phyloP scores from a whole-genome alignment of 345 rosid species.

The Rubroshorea leprosula region DNA sequence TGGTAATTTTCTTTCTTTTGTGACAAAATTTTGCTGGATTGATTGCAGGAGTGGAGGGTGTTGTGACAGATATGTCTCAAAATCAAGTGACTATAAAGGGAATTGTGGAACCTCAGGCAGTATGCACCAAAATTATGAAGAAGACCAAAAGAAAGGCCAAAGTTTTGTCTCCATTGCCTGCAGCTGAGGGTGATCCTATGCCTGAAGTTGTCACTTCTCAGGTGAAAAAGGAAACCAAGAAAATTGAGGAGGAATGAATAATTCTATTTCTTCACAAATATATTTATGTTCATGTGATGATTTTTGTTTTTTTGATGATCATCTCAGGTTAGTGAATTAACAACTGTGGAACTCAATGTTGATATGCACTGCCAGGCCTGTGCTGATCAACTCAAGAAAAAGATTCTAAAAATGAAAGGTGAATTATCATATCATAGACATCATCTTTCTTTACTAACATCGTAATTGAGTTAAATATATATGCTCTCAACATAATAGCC shows the following conservation, averaged over 20 bases:
- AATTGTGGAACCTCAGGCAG: conserved; percentile 68
- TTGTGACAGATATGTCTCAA: conserved; percentile 54
- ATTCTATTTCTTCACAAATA: no score
- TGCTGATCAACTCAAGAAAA: conserved; percentile 80
- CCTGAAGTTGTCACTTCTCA: conserved; percentile 63
- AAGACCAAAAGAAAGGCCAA: conserved; percentile 72
- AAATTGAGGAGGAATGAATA: not conserved
- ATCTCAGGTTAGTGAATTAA: conserved; percentile 48
- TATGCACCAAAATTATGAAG: conserved; percentile 67
- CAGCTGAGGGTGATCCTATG: conserved; percentile 63
- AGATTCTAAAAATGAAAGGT: conserved; percentile 96
- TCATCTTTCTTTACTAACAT: not conserved
- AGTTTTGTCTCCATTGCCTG: conserved; percentile 73
- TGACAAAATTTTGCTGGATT: no score
- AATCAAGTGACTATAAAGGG: conserved; percentile 85
- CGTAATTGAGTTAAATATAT: no score
- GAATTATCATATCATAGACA: not conserved
- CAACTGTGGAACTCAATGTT: conserved; percentile 74
- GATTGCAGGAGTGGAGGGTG: conserved; percentile 87
- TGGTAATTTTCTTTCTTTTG: no score
- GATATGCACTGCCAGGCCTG: conserved; percentile 96
- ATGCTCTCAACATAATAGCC: no score
- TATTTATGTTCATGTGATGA: not conserved
- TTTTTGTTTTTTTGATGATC: not conserved
- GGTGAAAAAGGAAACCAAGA: conserved; percentile 22